A percentile compares a stretch with the other conserved stretches of the same genome.
Conservation (phyloP, 129 eudicot genomes). For the Mikania micrantha region DNA sequence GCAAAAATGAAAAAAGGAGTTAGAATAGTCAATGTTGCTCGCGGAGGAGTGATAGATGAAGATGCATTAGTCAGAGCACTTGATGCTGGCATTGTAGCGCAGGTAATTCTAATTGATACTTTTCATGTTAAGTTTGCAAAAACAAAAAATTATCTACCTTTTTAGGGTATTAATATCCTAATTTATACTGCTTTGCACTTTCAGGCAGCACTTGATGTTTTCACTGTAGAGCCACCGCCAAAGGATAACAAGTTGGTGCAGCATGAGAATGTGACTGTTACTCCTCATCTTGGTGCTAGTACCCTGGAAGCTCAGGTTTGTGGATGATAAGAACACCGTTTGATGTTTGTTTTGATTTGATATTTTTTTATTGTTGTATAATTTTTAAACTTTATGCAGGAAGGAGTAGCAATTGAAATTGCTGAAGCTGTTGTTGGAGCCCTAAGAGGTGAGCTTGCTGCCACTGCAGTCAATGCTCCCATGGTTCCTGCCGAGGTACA, state of each 20-base stretch:
- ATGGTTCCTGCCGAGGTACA: slow-evolving; percentile 69
- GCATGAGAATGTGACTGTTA: neutral
- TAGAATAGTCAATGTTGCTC: slow-evolving; percentile 84
- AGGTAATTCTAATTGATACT: slow-evolving; percentile 34
- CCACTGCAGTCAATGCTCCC: slow-evolving; percentile 63
- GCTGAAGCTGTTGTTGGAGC: neutral
- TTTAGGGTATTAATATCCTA: neutral
- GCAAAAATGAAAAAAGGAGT: slow-evolving; percentile 97
- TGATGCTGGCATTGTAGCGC: slow-evolving; percentile 93
- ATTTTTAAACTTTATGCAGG: slow-evolving; percentile 35
- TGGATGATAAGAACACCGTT: neutral
- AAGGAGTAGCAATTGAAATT: slow-evolving; percentile 61
- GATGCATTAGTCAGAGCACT: slow-evolving; percentile 87
- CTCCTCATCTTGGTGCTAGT: slow-evolving; percentile 92
- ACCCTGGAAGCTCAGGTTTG: slow-evolving; percentile 84
- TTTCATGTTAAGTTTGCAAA: neutral
- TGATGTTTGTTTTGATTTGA: neutral
- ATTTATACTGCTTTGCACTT: neutral
- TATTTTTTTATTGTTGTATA: neutral
- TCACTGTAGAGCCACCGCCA: slow-evolving; percentile 72
- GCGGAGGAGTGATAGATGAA: slow-evolving; percentile 98
- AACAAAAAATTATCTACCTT: no score
- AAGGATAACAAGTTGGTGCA: slow-evolving; percentile 61
- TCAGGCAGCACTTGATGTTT: slow-evolving; percentile 90
- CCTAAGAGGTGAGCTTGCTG: neutral